Base-by-base conservation (phyloP, 2,329 filamentous ascomycete genomes). In the Aaosphaeria arxii region DNA sequence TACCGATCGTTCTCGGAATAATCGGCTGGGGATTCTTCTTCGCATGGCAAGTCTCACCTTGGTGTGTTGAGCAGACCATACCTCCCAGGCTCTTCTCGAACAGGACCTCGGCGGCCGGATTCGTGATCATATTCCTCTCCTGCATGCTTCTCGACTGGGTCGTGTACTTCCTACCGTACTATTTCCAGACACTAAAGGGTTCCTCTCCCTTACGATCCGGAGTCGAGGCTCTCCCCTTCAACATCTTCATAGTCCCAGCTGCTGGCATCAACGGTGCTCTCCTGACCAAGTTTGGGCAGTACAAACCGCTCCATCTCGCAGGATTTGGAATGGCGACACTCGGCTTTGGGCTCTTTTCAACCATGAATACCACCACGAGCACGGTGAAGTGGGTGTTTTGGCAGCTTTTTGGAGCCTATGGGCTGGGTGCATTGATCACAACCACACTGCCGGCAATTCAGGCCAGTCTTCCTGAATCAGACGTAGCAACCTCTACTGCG, bases 1-100 rank as follows among this genome's bases (percentile, higher is more conserved):
- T 69, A 0, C 75, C 77, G 1, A 56, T 80, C 2, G 50, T 78
- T 3, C 50, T 77, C 1, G 76, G 76, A 1, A 30, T 70, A 1
- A 31, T 64, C 1, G 74, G 74, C 29, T 53, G 77, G 7, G 46
- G 62, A 0, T 48, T 55, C 1, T 70, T 74, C 31, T 47, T 66
- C 17, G 4, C 66, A 0, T 74, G 70, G 54, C 70, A 76, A 51
- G 43, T 43, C 5, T 47, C 56, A 67, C 67, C 32, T 5, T 44
- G 13, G 9, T 50, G 53, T 39, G 11, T 38, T 4, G 40, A 55
- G 24, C 52, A 53, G 1, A 47, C 30, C 17, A 49, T 55, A 0
- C 56, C 58, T 5, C 7, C 42, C 4, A 48, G 38, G 1, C 30
- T 61, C 4, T 57, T 61, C 40, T 24, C 6, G 5, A 53, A 55